Evolutionary conservation across 495 filamentous ascomycete species (phyloP), one percentile per base, ranked within the genome.

Genomic region (Daldinia bambusicola): DNA sequence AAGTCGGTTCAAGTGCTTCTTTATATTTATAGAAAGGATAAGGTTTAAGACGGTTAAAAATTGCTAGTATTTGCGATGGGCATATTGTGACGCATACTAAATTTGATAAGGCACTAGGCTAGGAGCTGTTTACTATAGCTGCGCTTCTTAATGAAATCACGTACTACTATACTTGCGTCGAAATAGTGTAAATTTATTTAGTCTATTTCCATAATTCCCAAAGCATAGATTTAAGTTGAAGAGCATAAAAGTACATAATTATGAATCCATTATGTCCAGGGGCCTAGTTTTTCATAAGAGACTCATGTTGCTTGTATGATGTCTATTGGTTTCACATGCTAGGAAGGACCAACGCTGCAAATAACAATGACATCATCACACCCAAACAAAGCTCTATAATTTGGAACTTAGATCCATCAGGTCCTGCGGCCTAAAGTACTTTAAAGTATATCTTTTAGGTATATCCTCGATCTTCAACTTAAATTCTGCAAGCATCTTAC

Each of bases 321-420:
- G 37, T 36, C 18, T 12, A 61, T 5, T 62, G n/a, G 30, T 52
- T 53, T 67, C 63, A 67, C 65, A 72, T 68, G 65, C 20, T 38
- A 61, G 52, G 65, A n/a, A 30, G 12, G 16, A 40, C 38, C 22
- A 68, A 52, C 43, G 52, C 4, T 32, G 52, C 26, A 16, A 53
- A 14, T 1, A 70, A n/a, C 40, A 61, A 57, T 71, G 63, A 62
- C 60, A 65, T 71, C 71, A 74, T 66, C 51, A 69, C 36, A 4
- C 10, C 8, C 32, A n/a, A 14, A 43, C 22, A 57, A 22, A 34
- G 43, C 43, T 48, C 2, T 38, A 62, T 32, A 14, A 26, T 26
- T 26, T 26, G 5, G 50, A 30, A 53, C 26, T 6, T 30, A 2
- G 3, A 26, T 26, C 1, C 26, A 26, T 26, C 26, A 26, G 26